Conservation (phyloP, 495 filamentous ascomycete genomes). For the Penicillium malachiteum region DNA sequence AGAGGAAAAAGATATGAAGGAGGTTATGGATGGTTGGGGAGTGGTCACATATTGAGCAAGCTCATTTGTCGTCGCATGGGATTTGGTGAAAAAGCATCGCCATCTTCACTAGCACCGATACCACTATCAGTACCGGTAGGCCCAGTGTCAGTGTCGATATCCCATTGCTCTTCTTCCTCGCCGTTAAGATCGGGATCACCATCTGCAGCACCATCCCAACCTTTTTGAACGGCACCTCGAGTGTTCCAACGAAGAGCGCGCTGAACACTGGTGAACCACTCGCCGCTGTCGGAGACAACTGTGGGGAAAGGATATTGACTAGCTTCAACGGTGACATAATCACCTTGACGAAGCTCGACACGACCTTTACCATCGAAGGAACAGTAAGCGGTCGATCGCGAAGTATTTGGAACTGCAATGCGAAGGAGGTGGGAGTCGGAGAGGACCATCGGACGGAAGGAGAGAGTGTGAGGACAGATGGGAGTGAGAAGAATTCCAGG, state of each 20-base stretch:
- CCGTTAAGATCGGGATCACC: slow-evolving; percentile 27
- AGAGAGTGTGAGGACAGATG: slow-evolving; percentile 95
- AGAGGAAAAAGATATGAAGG: not conserved
- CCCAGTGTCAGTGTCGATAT: slow-evolving; percentile 79
- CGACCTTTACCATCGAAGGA: slow-evolving; percentile 96
- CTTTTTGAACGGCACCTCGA: slow-evolving; percentile 81
- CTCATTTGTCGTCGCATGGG: slow-evolving; percentile 70
- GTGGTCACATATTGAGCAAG: slow-evolving; percentile 47
- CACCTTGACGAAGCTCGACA: slow-evolving; percentile 84
- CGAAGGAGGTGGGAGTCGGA: slow-evolving; percentile 89
- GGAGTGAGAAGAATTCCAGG: slow-evolving; percentile 96
- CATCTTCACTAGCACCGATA: slow-evolving; percentile 56
- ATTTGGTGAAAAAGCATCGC: slow-evolving; percentile 59
- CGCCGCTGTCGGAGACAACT: slow-evolving; percentile 69
- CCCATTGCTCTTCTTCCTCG: slow-evolving; percentile 54
- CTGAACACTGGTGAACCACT: slow-evolving; percentile 94
- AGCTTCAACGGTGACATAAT: slow-evolving; percentile 91
- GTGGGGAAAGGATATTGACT: slow-evolving; percentile 96
- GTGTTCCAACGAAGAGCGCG: slow-evolving; percentile 92
- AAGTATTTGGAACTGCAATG: slow-evolving; percentile 77
- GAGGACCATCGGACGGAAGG: slow-evolving; percentile 98
- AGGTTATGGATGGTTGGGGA: slow-evolving; percentile 1
- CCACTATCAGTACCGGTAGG: slow-evolving; percentile 53
- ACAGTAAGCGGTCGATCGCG: slow-evolving; percentile 89
- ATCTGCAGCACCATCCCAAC: slow-evolving; percentile 55